Base-by-base conservation (phyloP, 2,329 filamentous ascomycete genomes). In the Pezicula radicicola region DNA sequence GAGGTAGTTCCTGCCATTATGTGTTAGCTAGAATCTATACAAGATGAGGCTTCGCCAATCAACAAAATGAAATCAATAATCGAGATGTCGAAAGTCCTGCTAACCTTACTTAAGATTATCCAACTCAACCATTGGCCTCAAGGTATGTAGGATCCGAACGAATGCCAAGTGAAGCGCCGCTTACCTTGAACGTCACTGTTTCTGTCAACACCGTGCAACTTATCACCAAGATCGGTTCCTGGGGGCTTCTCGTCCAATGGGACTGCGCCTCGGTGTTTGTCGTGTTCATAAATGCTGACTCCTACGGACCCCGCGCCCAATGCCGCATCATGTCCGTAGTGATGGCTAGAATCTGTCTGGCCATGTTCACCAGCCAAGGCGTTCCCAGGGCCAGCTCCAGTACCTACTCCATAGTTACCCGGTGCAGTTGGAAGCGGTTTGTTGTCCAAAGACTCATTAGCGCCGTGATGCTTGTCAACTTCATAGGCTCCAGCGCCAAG, bases 121-220 rank as follows among this genome's bases (percentile, higher is more conserved):
- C 36, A 13, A 16, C 15, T 13, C 25, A n/a, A 33, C 15, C 35
- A 36, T 18, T 35, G 9, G 6, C 21, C n/a, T 16, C 10, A 10
- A 12, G 19, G 25, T 47, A 12, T 19, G 19, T 35, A 15, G 6
- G 27, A 16, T 25, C n/a, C 18, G 13, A 12, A 10, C n/a, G 33
- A 47, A 16, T 16, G 15, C 47, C 46, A 35, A 48, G 48, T 44
- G 45, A 55, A 52, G 3, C 54, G 52, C 12, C 53, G 48, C 12
- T 37, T 16, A 10, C 57, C 58, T 30, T 33, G 39, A 25, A 59
- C 53, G 6, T 59, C 60, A 44, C 59, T 55, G 21, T 63, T 61
- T 3, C 60, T 54, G 2, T 55, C 60, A 16, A 46, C 45, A 4
- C 60, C 59, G 25, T 62, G 59, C 15, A 61, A 48, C 6, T 56